Percentiles rank a stretch among this genome's conserved stretches.
Conservation (phyloP, 805 yeast species). For the Groenewaldozyma salmanticensis region DNA sequence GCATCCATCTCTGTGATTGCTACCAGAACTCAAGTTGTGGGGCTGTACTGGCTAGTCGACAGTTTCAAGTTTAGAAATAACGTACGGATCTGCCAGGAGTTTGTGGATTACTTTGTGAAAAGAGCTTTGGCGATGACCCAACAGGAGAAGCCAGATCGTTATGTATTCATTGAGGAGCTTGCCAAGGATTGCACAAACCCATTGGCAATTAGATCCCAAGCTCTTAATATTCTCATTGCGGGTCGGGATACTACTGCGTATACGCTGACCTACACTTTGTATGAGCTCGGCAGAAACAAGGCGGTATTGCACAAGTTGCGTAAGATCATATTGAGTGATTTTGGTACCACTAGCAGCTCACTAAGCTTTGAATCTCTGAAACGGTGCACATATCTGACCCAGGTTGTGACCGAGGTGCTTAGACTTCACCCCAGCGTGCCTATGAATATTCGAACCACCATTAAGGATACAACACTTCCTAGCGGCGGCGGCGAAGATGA, state of each 20-base stretch:
- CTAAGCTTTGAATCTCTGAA: slow-evolving; percentile 40
- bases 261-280: slow-evolving; percentile 36
- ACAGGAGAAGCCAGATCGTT: slow-evolving; percentile 34
- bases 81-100: no score
- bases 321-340: slow-evolving; percentile 29
- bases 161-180: slow-evolving; percentile 40
- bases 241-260: slow-evolving; percentile 51
- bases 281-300: slow-evolving; percentile 35
- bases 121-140: no score
- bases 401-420: slow-evolving; percentile 39
- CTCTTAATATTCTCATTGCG: slow-evolving; percentile 43
- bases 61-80: no score
- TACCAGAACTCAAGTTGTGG: no score
- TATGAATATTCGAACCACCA: slow-evolving; percentile 38
- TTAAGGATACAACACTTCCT: slow-evolving; percentile 40
- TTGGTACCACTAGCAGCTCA: slow-evolving; percentile 22
- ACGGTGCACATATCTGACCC: slow-evolving; percentile 37
- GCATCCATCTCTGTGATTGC: background rate
- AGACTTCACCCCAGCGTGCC: slow-evolving; percentile 47
- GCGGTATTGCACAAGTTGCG: slow-evolving; percentile 28
- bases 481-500: slow-evolving; percentile 41
- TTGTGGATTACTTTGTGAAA: slow-evolving; percentile 34
- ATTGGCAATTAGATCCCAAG: slow-evolving; percentile 38
- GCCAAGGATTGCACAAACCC: slow-evolving; percentile 41
- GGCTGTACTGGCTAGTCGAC: slow-evolving; percentile 15